phyloP scores from a whole-genome alignment of 495 filamentous ascomycete genomes.

The Daldinia caldariorum region DNA sequence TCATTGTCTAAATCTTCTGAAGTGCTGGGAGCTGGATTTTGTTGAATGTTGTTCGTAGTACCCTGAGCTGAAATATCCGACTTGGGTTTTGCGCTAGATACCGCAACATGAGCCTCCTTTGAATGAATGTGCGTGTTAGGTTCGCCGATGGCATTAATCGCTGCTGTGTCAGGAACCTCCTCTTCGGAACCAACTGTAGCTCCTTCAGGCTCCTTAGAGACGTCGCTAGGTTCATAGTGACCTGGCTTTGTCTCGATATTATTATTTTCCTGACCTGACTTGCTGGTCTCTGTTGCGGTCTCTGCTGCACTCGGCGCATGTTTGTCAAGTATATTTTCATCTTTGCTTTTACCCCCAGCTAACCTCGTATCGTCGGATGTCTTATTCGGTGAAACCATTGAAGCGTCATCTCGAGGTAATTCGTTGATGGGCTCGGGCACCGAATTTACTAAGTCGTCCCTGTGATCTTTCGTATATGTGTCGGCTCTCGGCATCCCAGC shows the following conservation, averaged over 20 bases:
- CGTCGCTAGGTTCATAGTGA: slow-evolving; percentile 21
- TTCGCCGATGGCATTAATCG: slow-evolving; percentile 30
- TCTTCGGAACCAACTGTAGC: slow-evolving; percentile 4
- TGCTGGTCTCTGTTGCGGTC: background rate
- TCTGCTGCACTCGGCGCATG: background rate
- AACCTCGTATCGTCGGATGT: background rate
- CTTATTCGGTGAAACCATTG: slow-evolving; percentile 20
- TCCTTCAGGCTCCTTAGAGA: slow-evolving; percentile 39
- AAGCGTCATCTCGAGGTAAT: slow-evolving; percentile 27
- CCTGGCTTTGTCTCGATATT: background rate
- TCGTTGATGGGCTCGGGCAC: slow-evolving; percentile 15
- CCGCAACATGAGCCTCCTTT: slow-evolving; percentile 20
- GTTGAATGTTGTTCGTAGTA: background rate
- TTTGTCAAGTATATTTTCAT: background rate
- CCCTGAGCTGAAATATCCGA: background rate
- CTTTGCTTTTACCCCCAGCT: background rate
- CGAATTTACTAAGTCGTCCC: background rate
- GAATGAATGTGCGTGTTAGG: slow-evolving; percentile 34
- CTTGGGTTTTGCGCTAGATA: slow-evolving; percentile 8
- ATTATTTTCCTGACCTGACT: background rate
- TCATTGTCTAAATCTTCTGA: background rate
- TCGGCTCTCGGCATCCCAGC: background rate
- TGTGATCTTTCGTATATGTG: background rate
- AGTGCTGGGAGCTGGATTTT: background rate
- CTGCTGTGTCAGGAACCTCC: background rate